A percentile compares a stretch with the other conserved stretches of the same genome.
phyloP scores from a whole-genome alignment of 768 basidiomycete species.

The Amanita polypyramis region DNA sequence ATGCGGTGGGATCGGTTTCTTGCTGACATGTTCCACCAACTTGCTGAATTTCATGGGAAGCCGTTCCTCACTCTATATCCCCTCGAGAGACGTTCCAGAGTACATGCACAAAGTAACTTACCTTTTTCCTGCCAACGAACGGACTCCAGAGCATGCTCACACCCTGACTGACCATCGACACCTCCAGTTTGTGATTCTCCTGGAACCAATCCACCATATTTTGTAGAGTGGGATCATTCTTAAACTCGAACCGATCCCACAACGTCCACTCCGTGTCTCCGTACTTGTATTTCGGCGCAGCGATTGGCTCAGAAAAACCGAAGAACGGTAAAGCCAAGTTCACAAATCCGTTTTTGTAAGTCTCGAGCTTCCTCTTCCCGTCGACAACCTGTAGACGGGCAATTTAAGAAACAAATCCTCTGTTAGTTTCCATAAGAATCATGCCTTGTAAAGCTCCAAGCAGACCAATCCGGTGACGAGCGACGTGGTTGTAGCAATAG shows the following conservation, averaged over 20 bases:
- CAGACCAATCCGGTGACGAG: slow-evolving; percentile 94
- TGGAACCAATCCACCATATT: slow-evolving; percentile 82
- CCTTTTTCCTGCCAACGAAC: slow-evolving; percentile 92
- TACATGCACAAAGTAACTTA: slow-evolving; percentile 21
- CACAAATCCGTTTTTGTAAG: slow-evolving; percentile 98
- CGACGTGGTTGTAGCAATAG: slow-evolving; percentile 97
- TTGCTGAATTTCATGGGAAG: slow-evolving; percentile 84
- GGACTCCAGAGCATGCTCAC: slow-evolving; percentile 98
- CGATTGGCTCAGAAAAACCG: slow-evolving; percentile 96
- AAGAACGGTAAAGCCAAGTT: slow-evolving; percentile 98
- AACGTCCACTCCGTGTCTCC: slow-evolving; percentile 88
- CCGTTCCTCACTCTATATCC: slow-evolving; percentile 68
- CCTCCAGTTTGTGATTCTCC: slow-evolving; percentile 71
- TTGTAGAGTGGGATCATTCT: slow-evolving; percentile 77
- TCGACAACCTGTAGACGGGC: slow-evolving; percentile 67
- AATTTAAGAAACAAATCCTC: not conserved
- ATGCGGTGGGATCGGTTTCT: slow-evolving; percentile 83
- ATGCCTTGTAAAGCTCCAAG: slow-evolving; percentile 92
- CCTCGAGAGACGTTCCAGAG: not conserved
- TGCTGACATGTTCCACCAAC: slow-evolving; percentile 88
- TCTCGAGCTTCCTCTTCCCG: slow-evolving; percentile 85
- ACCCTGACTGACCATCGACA: slow-evolving; percentile 94
- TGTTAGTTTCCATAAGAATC: not conserved
- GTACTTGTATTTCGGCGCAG: slow-evolving; percentile 83
- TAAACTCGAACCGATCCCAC: slow-evolving; percentile 95